Evolutionary conservation across 2,329 filamentous ascomycete species (phyloP), one percentile per base, ranked within the genome.

Genomic region (Magnaporthiopsis poae): DNA sequence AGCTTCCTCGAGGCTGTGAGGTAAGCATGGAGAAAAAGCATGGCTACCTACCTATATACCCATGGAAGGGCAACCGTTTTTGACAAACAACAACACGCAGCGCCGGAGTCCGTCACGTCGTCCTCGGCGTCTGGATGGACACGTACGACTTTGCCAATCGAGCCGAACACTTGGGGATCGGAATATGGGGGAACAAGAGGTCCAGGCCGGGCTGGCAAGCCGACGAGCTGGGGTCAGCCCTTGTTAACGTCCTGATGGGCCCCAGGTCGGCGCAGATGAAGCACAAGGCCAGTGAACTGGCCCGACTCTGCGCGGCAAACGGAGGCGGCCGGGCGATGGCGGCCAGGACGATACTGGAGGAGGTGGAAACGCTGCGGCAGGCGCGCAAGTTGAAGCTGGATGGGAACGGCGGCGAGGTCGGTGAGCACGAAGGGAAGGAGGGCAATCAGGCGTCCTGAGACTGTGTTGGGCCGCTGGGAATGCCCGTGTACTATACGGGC

Each of bases 61-160:
- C 35, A 36, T 11, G 11, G 36, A 39, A n/a, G 46, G n/a, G 46
- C 46, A 3, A 3, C 29, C 12, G 35, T 29, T 13, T 13, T 13
- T 35, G 27, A 62, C 36, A 39, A 27, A 7, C 29, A 29, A 66
- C 39, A 31, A 5, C 1, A 62, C 5, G 65, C 67, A 81, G 80
- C 21, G 75, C 77, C 15, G 81, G 80, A 0, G 71, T 81, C 18
- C 80, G 80, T 0, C 81, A 82, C 56, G 72, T 82, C 4, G 68
- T 81, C 3, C 72, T 83, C 0, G 79, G 80, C 0, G 69, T 74
- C 3, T 82, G 80, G 81, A 72, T 77, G 1, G 80, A 82, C 68
- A 78, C 75, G 33, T 82, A 81, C 68, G 80, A 82, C 63, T 82
- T 78, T 66, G 80, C 79, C 5, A 74, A 75, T 63, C 74, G 80